These are phyloP conservation scores for Aspergillus udagawae DNA, from an alignment of 2,329 filamentous ascomycete species.

Conservation along the genomic window DNA sequence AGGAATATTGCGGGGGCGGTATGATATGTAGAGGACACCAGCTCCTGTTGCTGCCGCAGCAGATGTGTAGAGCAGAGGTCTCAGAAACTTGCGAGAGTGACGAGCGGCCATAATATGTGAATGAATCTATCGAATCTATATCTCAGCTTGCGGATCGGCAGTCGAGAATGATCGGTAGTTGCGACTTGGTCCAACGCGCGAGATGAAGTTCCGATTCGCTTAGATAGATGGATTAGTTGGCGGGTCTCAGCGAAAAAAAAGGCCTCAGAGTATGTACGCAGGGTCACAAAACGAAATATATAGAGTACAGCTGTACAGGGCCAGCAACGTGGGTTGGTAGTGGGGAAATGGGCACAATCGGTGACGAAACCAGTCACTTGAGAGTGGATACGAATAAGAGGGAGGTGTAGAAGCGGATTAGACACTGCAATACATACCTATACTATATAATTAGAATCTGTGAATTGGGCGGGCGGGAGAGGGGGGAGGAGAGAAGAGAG, in stretches of 20 bases:
- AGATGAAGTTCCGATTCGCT: neutral
- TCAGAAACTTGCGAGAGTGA: slow-evolving; percentile 49
- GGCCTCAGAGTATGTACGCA: neutral
- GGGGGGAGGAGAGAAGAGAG: neutral
- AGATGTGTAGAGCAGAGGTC: slow-evolving; percentile 57
- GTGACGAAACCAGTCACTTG: neutral
- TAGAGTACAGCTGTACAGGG: neutral
- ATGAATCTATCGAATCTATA: neutral
- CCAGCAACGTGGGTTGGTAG: neutral
- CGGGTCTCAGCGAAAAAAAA: neutral
- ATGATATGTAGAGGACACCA: slow-evolving; percentile 57
- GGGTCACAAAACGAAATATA: neutral
- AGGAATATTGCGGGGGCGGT: slow-evolving; percentile 61
- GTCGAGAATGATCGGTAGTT: neutral
- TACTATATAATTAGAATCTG: neutral
- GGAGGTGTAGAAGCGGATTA: neutral
- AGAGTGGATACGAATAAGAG: neutral
- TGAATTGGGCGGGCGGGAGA: neutral
- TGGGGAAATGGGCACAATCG: neutral
- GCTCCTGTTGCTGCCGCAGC: slow-evolving; percentile 52
- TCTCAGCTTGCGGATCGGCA: neutral
- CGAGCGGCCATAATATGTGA: slow-evolving; percentile 34
- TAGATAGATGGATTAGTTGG: neutral
- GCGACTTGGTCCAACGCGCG: no score
- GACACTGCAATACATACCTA: neutral